A percentile compares a stretch with the other conserved stretches of the same genome.
Evolutionary conservation across 805 yeast species (phyloP).

Genomic region (Saccharomycopsis sp.): DNA sequence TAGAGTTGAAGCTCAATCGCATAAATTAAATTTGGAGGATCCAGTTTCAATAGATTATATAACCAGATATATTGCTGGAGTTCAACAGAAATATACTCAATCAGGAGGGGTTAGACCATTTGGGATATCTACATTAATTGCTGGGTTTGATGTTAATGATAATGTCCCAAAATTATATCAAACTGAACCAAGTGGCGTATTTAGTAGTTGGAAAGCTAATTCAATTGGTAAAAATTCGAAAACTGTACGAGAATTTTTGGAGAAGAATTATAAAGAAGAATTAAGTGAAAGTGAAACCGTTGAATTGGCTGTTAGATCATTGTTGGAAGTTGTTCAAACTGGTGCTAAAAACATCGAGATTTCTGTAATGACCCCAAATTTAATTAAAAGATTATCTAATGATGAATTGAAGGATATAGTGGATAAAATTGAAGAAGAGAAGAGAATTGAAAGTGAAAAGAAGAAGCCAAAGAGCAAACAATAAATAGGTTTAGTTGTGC

Average conservation of each 20-base stretch:
- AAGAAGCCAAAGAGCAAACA: constrained; percentile 39
- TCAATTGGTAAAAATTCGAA: constrained; percentile 94
- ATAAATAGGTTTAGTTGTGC: not conserved
- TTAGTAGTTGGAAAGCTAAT: constrained; percentile 96
- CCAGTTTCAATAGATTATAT: constrained; percentile 87
- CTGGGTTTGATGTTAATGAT: constrained; percentile 90
- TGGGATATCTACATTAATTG: constrained; percentile 91
- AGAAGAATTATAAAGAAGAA: constrained; percentile 66
- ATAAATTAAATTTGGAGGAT: constrained; percentile 88
- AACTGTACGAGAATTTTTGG: constrained; percentile 92
- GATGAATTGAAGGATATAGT: constrained; percentile 74
- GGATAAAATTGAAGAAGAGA: constrained; percentile 79
- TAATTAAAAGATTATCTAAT: constrained; percentile 51
- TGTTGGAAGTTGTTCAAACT: constrained; percentile 94
- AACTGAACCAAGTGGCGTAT: constrained; percentile 97
- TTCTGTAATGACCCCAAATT: constrained; percentile 69
- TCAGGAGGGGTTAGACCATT: constrained; percentile 98
- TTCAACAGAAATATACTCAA: constrained; percentile 94
- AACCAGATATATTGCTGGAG: constrained; percentile 94
- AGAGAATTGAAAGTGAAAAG: constrained; percentile 75
- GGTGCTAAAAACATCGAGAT: constrained; percentile 96
- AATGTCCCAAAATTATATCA: constrained; percentile 75
- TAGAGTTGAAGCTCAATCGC: constrained; percentile 93
- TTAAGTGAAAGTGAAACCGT: constrained; percentile 68
- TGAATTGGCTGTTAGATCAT: constrained; percentile 73